These are phyloP conservation scores for Gremmenia infestans DNA, from an alignment of 2,329 filamentous ascomycete genomes.

Conservation along the genomic window DNA sequence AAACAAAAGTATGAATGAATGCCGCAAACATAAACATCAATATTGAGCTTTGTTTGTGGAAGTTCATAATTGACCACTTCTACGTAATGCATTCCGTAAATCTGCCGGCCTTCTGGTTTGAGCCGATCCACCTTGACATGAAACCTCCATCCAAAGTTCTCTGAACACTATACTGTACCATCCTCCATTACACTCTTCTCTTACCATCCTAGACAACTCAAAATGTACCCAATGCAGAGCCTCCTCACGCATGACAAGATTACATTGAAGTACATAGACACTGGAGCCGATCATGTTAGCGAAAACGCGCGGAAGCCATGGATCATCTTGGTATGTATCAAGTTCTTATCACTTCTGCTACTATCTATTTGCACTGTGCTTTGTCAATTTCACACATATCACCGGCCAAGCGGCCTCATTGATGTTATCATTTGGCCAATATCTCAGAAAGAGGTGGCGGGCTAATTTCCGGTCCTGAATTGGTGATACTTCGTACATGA, in stretches of 20 bases:
- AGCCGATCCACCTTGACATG: neutral
- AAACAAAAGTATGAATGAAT: neutral
- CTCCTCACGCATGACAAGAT: slow-evolving; percentile 23
- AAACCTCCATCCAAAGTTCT: neutral
- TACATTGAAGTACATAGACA: slow-evolving; percentile 23
- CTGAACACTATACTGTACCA: neutral
- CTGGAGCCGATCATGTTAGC: slow-evolving; percentile 5
- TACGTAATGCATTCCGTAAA: neutral
- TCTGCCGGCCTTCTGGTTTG: neutral
- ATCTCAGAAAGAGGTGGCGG: no score
- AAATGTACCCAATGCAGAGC: slow-evolving; percentile 9
- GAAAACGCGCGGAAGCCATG: slow-evolving; percentile 7
- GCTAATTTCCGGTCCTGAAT: neutral
- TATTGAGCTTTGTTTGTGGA: no score
- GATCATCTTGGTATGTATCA: slow-evolving; percentile 22
- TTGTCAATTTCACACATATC: neutral
- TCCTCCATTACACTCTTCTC: neutral
- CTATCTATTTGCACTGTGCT: neutral
- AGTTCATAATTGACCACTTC: neutral
- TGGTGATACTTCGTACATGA: neutral
- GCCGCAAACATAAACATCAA: neutral
- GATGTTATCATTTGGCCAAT: no score
- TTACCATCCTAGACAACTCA: neutral
- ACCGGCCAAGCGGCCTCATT: no score
- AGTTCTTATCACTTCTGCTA: neutral